Evolutionary conservation across 805 yeast genomes (phyloP).

Genomic region (Sugiyamaella mastotermitis): DNA sequence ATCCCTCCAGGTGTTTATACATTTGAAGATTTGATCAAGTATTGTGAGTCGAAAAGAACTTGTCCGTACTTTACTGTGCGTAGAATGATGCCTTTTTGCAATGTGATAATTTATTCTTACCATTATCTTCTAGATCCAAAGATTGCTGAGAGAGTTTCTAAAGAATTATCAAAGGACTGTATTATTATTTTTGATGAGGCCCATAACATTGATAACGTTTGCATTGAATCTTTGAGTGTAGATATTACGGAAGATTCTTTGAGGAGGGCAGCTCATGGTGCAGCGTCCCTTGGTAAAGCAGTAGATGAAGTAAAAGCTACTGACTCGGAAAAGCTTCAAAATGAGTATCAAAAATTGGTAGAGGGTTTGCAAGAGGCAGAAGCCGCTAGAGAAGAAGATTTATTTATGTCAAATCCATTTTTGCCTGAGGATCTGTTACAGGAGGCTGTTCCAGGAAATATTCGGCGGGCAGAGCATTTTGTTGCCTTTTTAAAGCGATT

Average conservation of each 20-base stretch:
- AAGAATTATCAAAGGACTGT: slow-evolving; percentile 84
- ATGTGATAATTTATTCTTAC: slow-evolving; percentile 90
- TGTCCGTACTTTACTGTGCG: slow-evolving; percentile 98
- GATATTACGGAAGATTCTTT: slow-evolving; percentile 88
- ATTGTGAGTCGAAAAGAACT: slow-evolving; percentile 71
- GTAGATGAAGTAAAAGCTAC: slow-evolving; percentile 79
- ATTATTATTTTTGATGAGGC: slow-evolving; percentile 98
- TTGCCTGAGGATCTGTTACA: slow-evolving; percentile 76
- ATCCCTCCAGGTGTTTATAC: slow-evolving; percentile 94
- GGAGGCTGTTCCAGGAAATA: slow-evolving; percentile 97
- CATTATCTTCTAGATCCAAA: slow-evolving; percentile 96
- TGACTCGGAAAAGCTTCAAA: slow-evolving; percentile 78
- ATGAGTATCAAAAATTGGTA: slow-evolving; percentile 86
- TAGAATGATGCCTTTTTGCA: slow-evolving; percentile 90
- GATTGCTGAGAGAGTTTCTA: slow-evolving; percentile 91
- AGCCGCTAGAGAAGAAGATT: slow-evolving; percentile 51
- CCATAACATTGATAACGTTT: slow-evolving; percentile 96
- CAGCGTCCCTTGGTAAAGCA: slow-evolving; percentile 65
- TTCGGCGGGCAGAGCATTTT: slow-evolving; percentile 94
- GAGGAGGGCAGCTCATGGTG: slow-evolving; percentile 83
- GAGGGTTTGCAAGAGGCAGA: slow-evolving; percentile 85
- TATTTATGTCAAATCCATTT: slow-evolving; percentile 81
- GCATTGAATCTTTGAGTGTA: slow-evolving; percentile 89
- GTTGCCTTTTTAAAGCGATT: slow-evolving; percentile 87
- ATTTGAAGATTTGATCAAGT: slow-evolving; percentile 72